These are phyloP conservation scores for Penicillium sp. DNA, from an alignment of 2,329 filamentous ascomycete species.

Conservation along the genomic window DNA sequence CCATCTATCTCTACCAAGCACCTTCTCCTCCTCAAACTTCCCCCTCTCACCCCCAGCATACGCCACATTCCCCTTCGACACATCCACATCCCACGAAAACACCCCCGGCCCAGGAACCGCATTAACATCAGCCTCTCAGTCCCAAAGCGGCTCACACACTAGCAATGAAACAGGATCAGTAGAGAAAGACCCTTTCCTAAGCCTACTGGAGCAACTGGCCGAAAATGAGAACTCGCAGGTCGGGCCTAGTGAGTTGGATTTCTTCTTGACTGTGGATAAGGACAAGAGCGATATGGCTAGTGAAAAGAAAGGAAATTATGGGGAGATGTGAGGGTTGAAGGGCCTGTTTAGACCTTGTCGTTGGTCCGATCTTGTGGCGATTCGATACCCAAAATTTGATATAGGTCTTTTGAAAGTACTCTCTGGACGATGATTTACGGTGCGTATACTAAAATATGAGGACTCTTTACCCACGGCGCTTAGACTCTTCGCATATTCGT, in stretches of 20 bases:
- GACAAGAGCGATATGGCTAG: slow-evolving; percentile 10
- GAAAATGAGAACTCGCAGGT: slow-evolving; percentile 68
- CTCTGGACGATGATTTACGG: no score
- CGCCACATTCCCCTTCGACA: slow-evolving; percentile 38
- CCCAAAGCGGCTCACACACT: slow-evolving; percentile 39
- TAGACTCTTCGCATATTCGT: no score
- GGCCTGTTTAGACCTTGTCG: not conserved
- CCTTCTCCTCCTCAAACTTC: slow-evolving; percentile 40
- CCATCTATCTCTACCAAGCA: slow-evolving; percentile 27
- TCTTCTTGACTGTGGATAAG: slow-evolving; percentile 55
- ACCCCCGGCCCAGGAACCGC: slow-evolving; percentile 11
- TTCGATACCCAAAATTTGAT: no score
- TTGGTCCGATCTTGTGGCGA: no score
- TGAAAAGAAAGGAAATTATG: not conserved
- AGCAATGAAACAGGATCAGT: slow-evolving; percentile 41
- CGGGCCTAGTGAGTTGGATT: slow-evolving; percentile 69
- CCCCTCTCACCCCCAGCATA: slow-evolving; percentile 32
- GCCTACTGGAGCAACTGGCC: slow-evolving; percentile 71
- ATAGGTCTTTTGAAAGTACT: no score
- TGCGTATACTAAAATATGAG: no score
- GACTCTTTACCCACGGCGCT: no score
- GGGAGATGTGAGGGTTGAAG: not conserved
- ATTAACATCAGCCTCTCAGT: slow-evolving; percentile 41
- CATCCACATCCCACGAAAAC: slow-evolving; percentile 10
- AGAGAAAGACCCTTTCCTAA: slow-evolving; percentile 77